Evolutionary conservation across 108 stramenopile species (phyloP).

Genomic region (Fistulifera solaris): DNA sequence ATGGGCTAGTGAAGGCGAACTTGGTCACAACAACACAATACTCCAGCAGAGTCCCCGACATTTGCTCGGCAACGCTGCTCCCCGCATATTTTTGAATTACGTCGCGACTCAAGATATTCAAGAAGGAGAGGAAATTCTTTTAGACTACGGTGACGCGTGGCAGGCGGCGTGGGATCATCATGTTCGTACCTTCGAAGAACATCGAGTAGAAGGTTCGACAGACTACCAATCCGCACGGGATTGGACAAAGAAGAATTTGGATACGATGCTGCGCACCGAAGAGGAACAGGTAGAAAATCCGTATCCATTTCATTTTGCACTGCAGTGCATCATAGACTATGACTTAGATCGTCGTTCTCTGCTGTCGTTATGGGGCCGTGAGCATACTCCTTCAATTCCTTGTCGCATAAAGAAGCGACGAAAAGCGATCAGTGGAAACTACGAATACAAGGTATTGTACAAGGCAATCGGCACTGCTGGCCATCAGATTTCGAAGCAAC

Average conservation of each 20-base stretch:
- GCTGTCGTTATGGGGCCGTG: neutral
- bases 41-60: neutral
- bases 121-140: constrained; percentile 39
- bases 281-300: constrained; percentile 14
- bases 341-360: neutral
- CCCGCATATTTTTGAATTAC: constrained; percentile 22
- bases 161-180: constrained; percentile 24
- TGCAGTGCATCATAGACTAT: constrained; percentile 21
- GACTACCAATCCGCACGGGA: no score
- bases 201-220: no score
- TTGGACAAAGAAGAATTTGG: no score
- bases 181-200: constrained; percentile 10
- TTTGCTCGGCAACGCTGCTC: neutral
- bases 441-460: no score
- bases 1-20: constrained; percentile 15
- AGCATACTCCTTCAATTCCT: neutral
- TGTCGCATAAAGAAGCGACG: no score
- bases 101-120: constrained; percentile 36
- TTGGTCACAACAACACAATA: constrained; percentile 11
- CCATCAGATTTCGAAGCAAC: constrained; percentile 22
- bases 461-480: neutral
- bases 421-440: no score
- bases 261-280: constrained; percentile 7
- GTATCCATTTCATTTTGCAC: constrained; percentile 28
- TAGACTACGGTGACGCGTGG: constrained; percentile 56